These are phyloP conservation scores for Emydomyces testavorans DNA, from an alignment of 2,329 filamentous ascomycete genomes.

Conservation along the genomic window DNA sequence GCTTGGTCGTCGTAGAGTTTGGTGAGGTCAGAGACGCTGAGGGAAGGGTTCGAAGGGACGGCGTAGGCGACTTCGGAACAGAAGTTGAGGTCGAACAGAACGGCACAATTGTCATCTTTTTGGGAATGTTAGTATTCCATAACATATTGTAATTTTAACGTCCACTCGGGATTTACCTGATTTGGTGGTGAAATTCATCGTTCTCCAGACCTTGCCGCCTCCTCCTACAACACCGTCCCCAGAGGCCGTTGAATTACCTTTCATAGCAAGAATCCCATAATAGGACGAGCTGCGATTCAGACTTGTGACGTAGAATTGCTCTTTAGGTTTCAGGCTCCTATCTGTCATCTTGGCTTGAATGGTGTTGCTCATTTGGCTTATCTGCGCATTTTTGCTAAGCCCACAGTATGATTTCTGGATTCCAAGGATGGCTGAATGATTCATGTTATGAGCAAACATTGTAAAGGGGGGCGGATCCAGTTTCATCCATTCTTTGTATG, in stretches of 20 bases:
- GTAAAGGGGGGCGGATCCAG: conserved; percentile 55
- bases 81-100: conserved; percentile 78
- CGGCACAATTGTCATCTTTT: conserved; percentile 67
- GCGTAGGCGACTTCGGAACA: conserved; percentile 83
- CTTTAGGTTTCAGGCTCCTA: conserved; percentile 58
- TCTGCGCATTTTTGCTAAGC: conserved; percentile 53
- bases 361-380: conserved; percentile 50
- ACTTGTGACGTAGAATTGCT: conserved; percentile 74
- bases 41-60: conserved; percentile 68
- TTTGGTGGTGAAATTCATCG: conserved; percentile 67
- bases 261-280: conserved; percentile 56
- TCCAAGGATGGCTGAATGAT: conserved; percentile 51
- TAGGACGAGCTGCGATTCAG: conserved; percentile 64
- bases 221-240: conserved; percentile 50
- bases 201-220: conserved; percentile 64
- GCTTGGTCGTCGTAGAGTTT: conserved; percentile 70
- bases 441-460: conserved; percentile 60
- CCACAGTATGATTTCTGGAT: conserved; percentile 75
- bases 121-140: neutral
- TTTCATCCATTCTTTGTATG: conserved; percentile 46
- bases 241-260: conserved; percentile 44
- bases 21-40: conserved; percentile 51
- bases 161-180: conserved; percentile 43
- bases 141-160: conserved; percentile 16
- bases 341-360: conserved; percentile 56